phyloP scores from a whole-genome alignment of 176 grass and related monocot species.

The Cymbopogon citratus region DNA sequence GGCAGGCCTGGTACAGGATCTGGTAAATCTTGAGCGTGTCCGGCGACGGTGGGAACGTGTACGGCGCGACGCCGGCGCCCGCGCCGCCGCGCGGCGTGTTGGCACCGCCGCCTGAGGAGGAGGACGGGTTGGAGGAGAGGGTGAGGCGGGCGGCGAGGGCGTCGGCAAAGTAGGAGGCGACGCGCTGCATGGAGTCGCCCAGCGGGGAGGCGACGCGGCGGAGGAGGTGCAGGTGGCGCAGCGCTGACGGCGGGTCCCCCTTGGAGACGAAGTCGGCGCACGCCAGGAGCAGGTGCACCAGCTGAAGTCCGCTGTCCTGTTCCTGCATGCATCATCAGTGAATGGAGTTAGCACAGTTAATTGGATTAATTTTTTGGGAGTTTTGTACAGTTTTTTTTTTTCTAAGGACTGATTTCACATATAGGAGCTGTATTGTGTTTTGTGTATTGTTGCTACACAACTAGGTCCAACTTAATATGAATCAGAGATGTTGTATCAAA shows the following conservation, averaged over 20 bases:
- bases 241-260: slow-evolving; percentile 36
- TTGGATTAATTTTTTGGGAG: too few relatives aligned
- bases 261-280: slow-evolving; percentile 80
- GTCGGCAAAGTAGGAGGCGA: slow-evolving; percentile 56
- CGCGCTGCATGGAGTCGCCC: slow-evolving; percentile 68
- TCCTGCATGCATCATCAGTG: slow-evolving; percentile 9
- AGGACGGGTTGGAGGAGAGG: slow-evolving; percentile 24
- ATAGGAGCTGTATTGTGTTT: too few relatives aligned
- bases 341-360: too few relatives aligned
- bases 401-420: too few relatives aligned
- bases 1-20: slow-evolving; percentile 90
- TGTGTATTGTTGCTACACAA: too few relatives aligned
- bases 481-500: too few relatives aligned
- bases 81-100: slow-evolving; percentile 11
- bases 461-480: too few relatives aligned
- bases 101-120: slow-evolving; percentile 14
- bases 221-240: slow-evolving; percentile 54
- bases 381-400: too few relatives aligned
- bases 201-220: slow-evolving; percentile 45
- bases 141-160: slow-evolving; percentile 49
- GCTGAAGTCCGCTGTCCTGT: slow-evolving; percentile 63
- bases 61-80: background rate
- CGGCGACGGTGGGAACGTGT: slow-evolving; percentile 35
- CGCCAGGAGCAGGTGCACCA: slow-evolving; percentile 72
- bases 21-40: slow-evolving; percentile 62